Evolutionary conservation across 768 basidiomycete genomes (phyloP).

Genomic region (Leccinum pellstonianum): DNA sequence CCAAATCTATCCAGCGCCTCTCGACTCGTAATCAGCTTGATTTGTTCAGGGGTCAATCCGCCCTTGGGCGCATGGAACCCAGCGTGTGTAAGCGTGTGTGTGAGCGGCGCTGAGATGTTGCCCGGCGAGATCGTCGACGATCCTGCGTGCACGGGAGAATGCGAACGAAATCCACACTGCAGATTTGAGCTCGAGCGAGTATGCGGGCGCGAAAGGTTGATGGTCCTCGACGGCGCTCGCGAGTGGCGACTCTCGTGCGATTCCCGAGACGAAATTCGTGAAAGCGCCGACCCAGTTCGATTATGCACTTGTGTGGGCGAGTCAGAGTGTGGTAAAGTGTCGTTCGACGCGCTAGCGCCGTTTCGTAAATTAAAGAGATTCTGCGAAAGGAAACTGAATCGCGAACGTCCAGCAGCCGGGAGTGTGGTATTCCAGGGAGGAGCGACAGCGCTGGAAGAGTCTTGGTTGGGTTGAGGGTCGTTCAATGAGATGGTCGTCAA

Average conservation of each 20-base stretch:
- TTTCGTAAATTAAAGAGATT: constrained; percentile 37
- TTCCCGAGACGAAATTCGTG: constrained; percentile 24
- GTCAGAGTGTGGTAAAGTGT: constrained; percentile 12
- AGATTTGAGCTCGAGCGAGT: constrained; percentile 36
- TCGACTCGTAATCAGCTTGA: constrained; percentile 67
- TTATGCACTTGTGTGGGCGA: constrained; percentile 13
- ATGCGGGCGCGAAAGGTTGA: constrained; percentile 36
- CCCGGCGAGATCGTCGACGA: constrained; percentile 71
- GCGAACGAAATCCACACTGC: constrained; percentile 43
- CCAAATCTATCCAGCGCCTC: constrained; percentile 70
- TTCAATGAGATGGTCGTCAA: constrained; percentile 15
- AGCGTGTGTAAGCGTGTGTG: constrained; percentile 69
- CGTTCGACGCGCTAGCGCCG: constrained; percentile 1
- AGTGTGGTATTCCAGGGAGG: not conserved
- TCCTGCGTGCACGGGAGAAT: constrained; percentile 40
- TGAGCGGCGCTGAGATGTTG: constrained; percentile 73
- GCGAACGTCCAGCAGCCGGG: constrained; percentile 34
- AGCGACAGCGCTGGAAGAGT: not conserved
- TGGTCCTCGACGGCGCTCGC: constrained; percentile 28
- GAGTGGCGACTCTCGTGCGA: constrained; percentile 20
- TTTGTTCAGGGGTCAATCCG: constrained; percentile 48
- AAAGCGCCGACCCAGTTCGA: constrained; percentile 21
- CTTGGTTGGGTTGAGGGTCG: constrained; percentile 21
- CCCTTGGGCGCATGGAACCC: constrained; percentile 60
- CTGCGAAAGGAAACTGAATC: constrained; percentile 46